Evolutionary conservation across 2,329 filamentous ascomycete genomes (phyloP).

Genomic region (Penicillium sp.): DNA sequence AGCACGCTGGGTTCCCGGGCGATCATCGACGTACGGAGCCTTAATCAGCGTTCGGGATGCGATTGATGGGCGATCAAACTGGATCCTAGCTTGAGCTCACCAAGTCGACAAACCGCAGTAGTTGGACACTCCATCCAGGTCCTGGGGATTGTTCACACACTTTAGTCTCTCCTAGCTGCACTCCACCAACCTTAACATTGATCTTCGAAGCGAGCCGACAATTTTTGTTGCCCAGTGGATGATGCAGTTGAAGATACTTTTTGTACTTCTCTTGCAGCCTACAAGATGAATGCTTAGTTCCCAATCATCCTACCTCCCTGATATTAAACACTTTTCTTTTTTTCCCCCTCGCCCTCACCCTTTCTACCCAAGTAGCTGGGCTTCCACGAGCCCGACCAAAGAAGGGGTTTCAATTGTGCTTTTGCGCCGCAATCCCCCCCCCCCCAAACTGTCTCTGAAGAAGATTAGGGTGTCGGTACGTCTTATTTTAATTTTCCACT

Average conservation of each 20-base stretch:
- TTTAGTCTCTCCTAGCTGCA: no score
- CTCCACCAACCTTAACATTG: no score
- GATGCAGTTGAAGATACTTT: no score
- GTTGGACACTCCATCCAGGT: no score
- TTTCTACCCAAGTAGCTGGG: conserved; percentile 12
- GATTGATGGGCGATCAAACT: conserved; percentile 19
- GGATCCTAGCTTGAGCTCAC: conserved; percentile 12
- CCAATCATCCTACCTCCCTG: background rate
- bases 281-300: no score
- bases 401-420: background rate
- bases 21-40: conserved; percentile 16
- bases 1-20: conserved; percentile 18
- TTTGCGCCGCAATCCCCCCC: background rate
- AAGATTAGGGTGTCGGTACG: background rate
- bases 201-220: no score
- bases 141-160: no score
- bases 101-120: background rate
- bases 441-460: no score
- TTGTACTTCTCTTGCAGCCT: no score
- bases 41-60: conserved; percentile 7
- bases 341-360: background rate
- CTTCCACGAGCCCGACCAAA: conserved; percentile 3
- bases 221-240: no score
- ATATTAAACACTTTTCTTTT: background rate
- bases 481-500: conserved; percentile 3